Conservation (phyloP, 2,329 filamentous ascomycete species). For the Balansia obtecta region DNA sequence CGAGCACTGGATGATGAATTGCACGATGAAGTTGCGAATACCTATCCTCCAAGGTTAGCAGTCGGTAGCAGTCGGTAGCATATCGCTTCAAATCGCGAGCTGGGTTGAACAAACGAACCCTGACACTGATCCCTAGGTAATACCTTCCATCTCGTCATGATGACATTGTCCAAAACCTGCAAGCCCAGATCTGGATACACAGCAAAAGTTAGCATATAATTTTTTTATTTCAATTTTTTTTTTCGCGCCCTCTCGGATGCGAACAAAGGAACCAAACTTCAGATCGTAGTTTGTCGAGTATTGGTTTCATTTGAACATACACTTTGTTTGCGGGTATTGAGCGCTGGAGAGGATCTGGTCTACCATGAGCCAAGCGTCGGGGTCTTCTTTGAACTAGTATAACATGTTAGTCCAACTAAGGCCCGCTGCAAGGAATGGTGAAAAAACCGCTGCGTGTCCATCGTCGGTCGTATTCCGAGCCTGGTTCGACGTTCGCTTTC, state of each 20-base stretch:
- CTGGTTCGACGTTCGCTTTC: not conserved
- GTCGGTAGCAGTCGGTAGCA: constrained; percentile 2
- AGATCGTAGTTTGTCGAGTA: not conserved
- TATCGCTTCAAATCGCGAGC: not conserved
- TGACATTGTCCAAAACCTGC: constrained; percentile 95
- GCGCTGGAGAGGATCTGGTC: constrained; percentile 93
- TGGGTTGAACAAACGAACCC: constrained; percentile 35
- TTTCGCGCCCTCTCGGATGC: not conserved
- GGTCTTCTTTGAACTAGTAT: constrained; percentile 90
- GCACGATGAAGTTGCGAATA: constrained; percentile 97
- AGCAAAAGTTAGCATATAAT: constrained; percentile 11
- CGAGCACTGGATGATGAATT: constrained; percentile 93
- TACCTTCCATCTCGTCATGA: constrained; percentile 98
- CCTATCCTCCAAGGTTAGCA: constrained; percentile 36
- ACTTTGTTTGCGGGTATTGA: constrained; percentile 92
- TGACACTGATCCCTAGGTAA: constrained; percentile 91
- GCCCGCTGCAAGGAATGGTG: not conserved
- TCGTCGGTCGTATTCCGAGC: not conserved
- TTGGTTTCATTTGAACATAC: constrained; percentile 35
- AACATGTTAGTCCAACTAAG: constrained; percentile 8
- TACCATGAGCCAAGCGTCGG: constrained; percentile 93
- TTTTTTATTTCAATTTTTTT: not conserved
- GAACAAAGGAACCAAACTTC: not conserved
- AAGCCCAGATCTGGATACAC: constrained; percentile 62
- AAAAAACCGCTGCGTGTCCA: too few species aligned